These are phyloP conservation scores for Pestalotiopsis sp. DNA, from an alignment of 2,329 filamentous ascomycete genomes.

Conservation along the genomic window DNA sequence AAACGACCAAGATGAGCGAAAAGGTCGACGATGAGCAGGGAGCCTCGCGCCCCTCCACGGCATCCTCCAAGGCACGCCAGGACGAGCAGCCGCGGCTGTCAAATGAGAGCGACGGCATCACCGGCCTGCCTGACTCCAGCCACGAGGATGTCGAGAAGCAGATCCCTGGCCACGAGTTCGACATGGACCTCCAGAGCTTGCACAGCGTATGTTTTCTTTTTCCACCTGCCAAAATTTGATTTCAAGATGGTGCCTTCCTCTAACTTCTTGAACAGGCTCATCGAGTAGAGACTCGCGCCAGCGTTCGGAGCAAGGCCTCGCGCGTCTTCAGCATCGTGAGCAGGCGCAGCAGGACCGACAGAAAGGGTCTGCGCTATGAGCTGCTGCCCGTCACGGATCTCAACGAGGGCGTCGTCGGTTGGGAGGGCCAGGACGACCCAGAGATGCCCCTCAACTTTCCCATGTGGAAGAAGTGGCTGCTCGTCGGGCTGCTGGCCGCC, in stretches of 20 bases:
- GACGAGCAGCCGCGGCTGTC: neutral
- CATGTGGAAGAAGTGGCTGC: constrained; percentile 56
- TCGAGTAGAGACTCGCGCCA: constrained; percentile 6
- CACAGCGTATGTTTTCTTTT: neutral
- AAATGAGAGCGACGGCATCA: neutral
- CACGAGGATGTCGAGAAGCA: constrained; percentile 10
- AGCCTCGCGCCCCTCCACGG: constrained; percentile 1
- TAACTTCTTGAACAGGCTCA: neutral
- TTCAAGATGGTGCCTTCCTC: neutral
- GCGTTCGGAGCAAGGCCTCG: constrained; percentile 7
- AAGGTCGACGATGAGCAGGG: neutral
- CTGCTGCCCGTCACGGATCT: constrained; percentile 10
- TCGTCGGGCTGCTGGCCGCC: constrained; percentile 54
- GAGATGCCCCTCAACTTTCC: constrained; percentile 59
- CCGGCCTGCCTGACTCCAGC: neutral
- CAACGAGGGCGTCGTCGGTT: constrained; percentile 49
- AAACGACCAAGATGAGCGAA: constrained; percentile 1
- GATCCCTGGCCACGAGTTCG: constrained; percentile 10
- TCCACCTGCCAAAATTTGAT: neutral
- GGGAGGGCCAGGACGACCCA: constrained; percentile 58
- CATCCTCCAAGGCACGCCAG: neutral
- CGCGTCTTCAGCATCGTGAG: constrained; percentile 11
- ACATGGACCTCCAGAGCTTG: constrained; percentile 10
- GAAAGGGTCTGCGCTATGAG: constrained; percentile 10
- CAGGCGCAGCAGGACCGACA: constrained; percentile 9